Conservation (phyloP, 345 rosid species). For the Brassica juncea region DNA sequence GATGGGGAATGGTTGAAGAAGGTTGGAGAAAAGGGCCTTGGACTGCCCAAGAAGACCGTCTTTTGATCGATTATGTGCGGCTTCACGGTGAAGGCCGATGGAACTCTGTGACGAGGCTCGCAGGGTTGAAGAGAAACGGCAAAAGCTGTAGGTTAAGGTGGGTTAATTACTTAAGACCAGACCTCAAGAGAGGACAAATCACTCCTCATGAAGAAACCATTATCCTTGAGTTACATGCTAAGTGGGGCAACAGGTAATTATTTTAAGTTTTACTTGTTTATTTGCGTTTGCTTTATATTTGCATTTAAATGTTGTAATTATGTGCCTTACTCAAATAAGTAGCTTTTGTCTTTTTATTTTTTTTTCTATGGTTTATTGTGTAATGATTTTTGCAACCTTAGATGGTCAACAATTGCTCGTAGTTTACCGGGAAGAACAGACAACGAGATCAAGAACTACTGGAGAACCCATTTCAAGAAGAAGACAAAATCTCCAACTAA, state of each 20-base stretch:
- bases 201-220: conserved; percentile 88
- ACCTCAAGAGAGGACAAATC: conserved; percentile 87
- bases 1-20: conserved; percentile 67
- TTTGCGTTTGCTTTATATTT: background rate
- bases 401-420: conserved; percentile 95
- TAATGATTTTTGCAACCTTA: conserved; percentile 29
- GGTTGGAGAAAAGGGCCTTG: conserved; percentile 97
- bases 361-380: background rate
- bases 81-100: conserved; percentile 90
- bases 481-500: conserved; percentile 57
- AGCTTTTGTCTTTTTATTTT: background rate
- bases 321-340: background rate
- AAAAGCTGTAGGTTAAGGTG: conserved; percentile 93
- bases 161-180: conserved; percentile 95
- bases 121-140: conserved; percentile 89
- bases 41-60: conserved; percentile 88
- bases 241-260: conserved; percentile 87
- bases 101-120: conserved; percentile 87
- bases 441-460: conserved; percentile 88
- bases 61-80: conserved; percentile 70
- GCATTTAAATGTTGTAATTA: background rate
- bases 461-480: conserved; percentile 96
- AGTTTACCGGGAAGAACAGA: conserved; percentile 95
- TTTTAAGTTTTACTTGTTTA: background rate
- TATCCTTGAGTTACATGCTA: conserved; percentile 82